Percentiles rank a stretch among this genome's conserved stretches.
Evolutionary conservation across 2,329 filamentous ascomycete genomes (phyloP).

Genomic region (Grosmannia huntii): DNA sequence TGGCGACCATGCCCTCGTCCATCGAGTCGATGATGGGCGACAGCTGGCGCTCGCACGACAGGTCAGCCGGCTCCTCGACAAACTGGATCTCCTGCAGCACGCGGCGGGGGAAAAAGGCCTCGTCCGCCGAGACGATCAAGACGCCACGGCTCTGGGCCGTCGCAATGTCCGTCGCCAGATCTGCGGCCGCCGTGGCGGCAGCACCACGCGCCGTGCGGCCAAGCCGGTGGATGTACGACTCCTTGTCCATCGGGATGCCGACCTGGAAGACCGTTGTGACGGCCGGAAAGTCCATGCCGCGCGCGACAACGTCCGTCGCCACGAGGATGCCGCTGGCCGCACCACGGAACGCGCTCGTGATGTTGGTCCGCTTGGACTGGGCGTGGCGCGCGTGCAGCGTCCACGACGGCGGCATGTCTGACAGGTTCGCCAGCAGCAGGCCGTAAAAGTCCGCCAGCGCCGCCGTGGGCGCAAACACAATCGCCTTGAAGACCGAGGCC

Average conservation of each 20-base stretch:
- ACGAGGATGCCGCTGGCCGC: slow-evolving; percentile 42
- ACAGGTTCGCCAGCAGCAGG: slow-evolving; percentile 26
- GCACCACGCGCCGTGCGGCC: slow-evolving; percentile 56
- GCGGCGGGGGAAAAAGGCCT: slow-evolving; percentile 36
- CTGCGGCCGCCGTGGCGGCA: slow-evolving; percentile 42
- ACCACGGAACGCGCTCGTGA: slow-evolving; percentile 50
- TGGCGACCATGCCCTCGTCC: slow-evolving; percentile 29
- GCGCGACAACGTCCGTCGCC: slow-evolving; percentile 58
- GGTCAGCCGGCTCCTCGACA: slow-evolving; percentile 28
- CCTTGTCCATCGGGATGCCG: slow-evolving; percentile 43
- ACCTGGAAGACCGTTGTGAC: slow-evolving; percentile 55
- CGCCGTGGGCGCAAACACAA: slow-evolving; percentile 62
- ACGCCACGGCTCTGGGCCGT: slow-evolving; percentile 40
- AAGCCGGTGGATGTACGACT: slow-evolving; percentile 55
- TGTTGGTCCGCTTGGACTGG: slow-evolving; percentile 35
- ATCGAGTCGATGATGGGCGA: slow-evolving; percentile 27
- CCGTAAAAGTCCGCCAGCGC: slow-evolving; percentile 38
- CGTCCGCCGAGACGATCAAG: slow-evolving; percentile 40
- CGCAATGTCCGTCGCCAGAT: slow-evolving; percentile 37
- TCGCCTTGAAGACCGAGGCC: slow-evolving; percentile 59
- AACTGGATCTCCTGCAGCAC: slow-evolving; percentile 43
- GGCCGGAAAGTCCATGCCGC: slow-evolving; percentile 62
- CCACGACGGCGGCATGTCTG: slow-evolving; percentile 29
- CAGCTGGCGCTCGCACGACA: slow-evolving; percentile 29
- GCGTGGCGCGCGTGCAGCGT: slow-evolving; percentile 38